Conservation (phyloP, 2,329 filamentous ascomycete species). For the Fusarium dimerum region DNA sequence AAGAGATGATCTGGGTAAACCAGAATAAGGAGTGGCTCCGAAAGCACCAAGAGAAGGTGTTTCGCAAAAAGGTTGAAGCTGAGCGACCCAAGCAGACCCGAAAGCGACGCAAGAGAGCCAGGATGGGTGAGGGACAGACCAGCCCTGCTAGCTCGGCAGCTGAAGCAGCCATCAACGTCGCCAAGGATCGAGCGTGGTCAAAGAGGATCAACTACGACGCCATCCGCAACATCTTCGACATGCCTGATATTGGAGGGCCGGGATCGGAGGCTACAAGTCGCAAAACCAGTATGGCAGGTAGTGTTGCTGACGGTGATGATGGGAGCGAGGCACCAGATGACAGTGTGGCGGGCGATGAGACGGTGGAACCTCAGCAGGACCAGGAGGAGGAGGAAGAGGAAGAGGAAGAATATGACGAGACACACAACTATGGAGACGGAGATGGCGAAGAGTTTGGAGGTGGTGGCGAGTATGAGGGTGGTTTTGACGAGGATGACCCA, state of each 20-base stretch:
- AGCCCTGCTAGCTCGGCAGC: conserved; percentile 67
- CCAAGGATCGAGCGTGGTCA: conserved; percentile 68
- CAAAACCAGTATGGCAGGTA: conserved; percentile 41
- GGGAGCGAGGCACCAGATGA: conserved; percentile 37
- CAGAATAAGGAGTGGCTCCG: conserved; percentile 94
- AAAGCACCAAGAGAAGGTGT: conserved; percentile 79
- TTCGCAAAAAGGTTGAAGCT: conserved; percentile 68
- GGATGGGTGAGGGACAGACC: conserved; percentile 65
- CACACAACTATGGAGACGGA: conserved; percentile 31
- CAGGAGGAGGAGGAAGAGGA: conserved; percentile 39
- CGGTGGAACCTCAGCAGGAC: conserved; percentile 33
- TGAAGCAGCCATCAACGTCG: conserved; percentile 67
- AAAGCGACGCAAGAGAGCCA: conserved; percentile 54
- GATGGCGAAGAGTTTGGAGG: conserved; percentile 35
- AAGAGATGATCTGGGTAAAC: conserved; percentile 92
- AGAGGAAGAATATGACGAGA: conserved; percentile 39
- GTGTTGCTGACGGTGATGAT: conserved; percentile 38
- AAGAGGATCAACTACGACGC: conserved; percentile 75
- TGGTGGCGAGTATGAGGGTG: conserved; percentile 31
- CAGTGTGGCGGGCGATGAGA: conserved; percentile 38
- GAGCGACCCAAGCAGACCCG: conserved; percentile 59
- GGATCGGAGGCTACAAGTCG: conserved; percentile 54
- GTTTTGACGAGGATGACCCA: conserved; percentile 40
- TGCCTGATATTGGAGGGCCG: conserved; percentile 43
- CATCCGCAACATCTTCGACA: conserved; percentile 58